These are phyloP conservation scores for Aspergillus ellipticus DNA, from an alignment of 495 filamentous ascomycete genomes.

Conservation along the genomic window DNA sequence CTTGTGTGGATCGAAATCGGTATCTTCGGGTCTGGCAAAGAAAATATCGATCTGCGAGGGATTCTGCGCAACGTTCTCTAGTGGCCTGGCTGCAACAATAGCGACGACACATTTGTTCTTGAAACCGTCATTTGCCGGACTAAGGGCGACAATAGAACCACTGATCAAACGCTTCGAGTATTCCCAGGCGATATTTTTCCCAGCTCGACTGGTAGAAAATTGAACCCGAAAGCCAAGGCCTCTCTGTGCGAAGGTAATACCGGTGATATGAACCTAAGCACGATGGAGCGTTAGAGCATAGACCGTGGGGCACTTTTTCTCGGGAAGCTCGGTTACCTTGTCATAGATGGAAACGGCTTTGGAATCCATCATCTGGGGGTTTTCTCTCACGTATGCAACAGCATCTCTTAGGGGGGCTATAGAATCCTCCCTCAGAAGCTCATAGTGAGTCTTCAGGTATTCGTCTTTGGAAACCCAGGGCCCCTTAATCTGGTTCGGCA, in stretches of 20 bases:
- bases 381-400: constrained; percentile 43
- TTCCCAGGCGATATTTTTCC: constrained; percentile 70
- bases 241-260: constrained; percentile 55
- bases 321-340: constrained; percentile 42
- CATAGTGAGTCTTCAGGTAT: constrained; percentile 63
- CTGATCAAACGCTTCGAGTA: constrained; percentile 69
- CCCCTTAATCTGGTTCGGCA: constrained; percentile 35
- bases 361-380: constrained; percentile 49
- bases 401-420: constrained; percentile 57
- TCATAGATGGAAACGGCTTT: constrained; percentile 66
- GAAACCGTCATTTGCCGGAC: constrained; percentile 62
- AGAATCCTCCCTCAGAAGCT: constrained; percentile 62
- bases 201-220: constrained; percentile 65
- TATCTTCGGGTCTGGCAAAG: constrained; percentile 58
- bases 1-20: constrained; percentile 63
- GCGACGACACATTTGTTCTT: constrained; percentile 64
- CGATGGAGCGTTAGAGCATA: background rate
- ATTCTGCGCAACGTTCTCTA: constrained; percentile 55
- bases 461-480: constrained; percentile 46
- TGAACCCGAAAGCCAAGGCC: constrained; percentile 65
- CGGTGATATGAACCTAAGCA: constrained; percentile 60
- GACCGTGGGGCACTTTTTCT: background rate
- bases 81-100: constrained; percentile 66
- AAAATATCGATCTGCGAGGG: constrained; percentile 75
- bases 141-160: constrained; percentile 69